These are phyloP conservation scores for Geosmithia putterillii DNA, from an alignment of 2,329 filamentous ascomycete species.

Conservation along the genomic window DNA sequence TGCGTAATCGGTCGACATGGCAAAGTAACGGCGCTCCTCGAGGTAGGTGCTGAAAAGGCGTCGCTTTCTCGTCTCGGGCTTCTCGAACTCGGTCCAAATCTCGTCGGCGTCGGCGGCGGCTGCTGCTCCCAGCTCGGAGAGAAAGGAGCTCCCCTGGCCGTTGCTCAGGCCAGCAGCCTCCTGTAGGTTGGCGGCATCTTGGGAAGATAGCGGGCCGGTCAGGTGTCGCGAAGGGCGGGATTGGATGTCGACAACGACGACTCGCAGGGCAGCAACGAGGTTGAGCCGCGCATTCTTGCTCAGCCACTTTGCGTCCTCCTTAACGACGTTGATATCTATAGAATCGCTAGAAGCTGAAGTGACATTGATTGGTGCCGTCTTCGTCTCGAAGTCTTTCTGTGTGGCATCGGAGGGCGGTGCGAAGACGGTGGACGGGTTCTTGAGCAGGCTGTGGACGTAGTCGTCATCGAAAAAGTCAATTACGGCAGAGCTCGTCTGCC, in stretches of 20 bases:
- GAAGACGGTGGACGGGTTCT: conserved; percentile 58
- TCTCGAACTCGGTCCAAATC: conserved; percentile 47
- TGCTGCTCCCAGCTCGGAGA: conserved; percentile 36
- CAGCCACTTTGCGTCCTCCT: conserved; percentile 77
- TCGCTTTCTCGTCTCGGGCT: conserved; percentile 46
- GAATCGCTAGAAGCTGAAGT: conserved; percentile 53
- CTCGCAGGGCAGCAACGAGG: conserved; percentile 68
- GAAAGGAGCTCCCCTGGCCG: conserved; percentile 42
- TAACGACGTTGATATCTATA: conserved; percentile 68
- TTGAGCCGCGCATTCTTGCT: conserved; percentile 68
- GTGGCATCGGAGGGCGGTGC: conserved; percentile 46
- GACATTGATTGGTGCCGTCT: conserved; percentile 77
- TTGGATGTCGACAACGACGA: conserved; percentile 77
- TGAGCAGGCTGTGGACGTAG: conserved; percentile 56
- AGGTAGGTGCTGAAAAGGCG: conserved; percentile 64
- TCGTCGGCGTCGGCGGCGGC: conserved; percentile 38
- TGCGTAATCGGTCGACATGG: conserved; percentile 49
- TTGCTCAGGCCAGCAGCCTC: conserved; percentile 58
- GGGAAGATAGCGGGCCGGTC: conserved; percentile 58
- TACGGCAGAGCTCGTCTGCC: conserved; percentile 41
- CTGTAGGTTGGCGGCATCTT: conserved; percentile 65
- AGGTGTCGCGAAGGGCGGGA: conserved; percentile 63
- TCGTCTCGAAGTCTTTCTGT: conserved; percentile 66
- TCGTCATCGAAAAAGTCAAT: conserved; percentile 59
- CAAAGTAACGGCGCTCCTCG: conserved; percentile 55